Evolutionary conservation across 2,329 filamentous ascomycete genomes (phyloP).

Genomic region (Ophiostoma angusticollis): DNA sequence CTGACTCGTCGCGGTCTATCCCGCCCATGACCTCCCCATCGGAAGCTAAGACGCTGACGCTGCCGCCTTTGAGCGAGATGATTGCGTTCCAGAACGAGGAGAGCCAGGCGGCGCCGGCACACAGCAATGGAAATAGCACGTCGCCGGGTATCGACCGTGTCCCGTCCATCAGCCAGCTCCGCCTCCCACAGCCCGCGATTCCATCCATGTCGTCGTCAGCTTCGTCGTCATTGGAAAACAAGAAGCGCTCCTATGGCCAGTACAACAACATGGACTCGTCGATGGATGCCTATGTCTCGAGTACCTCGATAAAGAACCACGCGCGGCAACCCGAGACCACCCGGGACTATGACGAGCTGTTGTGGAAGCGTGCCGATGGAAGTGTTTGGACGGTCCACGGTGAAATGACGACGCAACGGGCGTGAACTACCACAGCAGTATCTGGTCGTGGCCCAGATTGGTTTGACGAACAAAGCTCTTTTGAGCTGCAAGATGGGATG

Average conservation of each 20-base stretch:
- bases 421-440: neutral
- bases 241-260: conserved; percentile 14
- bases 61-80: conserved; percentile 15
- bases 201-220: neutral
- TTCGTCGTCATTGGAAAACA: neutral
- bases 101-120: neutral
- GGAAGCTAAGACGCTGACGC: conserved; percentile 10
- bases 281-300: conserved; percentile 4
- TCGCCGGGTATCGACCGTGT: conserved; percentile 10
- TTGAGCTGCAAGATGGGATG: too few species aligned
- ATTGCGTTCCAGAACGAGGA: conserved; percentile 10
- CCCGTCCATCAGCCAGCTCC: conserved; percentile 13
- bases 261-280: conserved; percentile 11
- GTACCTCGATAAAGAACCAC: conserved; percentile 13
- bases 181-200: conserved; percentile 8
- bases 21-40: conserved; percentile 5
- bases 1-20: neutral
- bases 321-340: conserved; percentile 8
- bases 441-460: too few species aligned
- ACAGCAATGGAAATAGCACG: neutral
- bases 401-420: conserved; percentile 3
- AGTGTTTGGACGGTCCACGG: conserved; percentile 12
- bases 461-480: too few species aligned
- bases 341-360: conserved; percentile 10
- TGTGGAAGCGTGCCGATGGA: conserved; percentile 15